Evolutionary conservation across 2,329 filamentous ascomycete species (phyloP), one percentile per base, ranked within the genome.

Genomic region (Endocalyx cinctus): DNA sequence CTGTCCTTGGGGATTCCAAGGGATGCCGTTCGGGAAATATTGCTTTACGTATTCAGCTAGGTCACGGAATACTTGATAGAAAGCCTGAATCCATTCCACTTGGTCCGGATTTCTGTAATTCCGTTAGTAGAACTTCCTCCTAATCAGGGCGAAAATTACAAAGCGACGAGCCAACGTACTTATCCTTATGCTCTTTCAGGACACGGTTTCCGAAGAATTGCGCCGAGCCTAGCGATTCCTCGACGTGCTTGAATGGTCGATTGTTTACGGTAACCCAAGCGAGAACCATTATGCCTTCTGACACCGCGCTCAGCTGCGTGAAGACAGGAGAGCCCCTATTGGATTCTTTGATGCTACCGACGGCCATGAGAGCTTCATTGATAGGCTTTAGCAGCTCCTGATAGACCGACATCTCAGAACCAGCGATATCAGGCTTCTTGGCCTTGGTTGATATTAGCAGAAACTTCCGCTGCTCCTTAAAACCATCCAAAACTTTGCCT

Each of bases 161-260:
- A n/a, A n/a, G n/a, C n/a, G n/a, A n/a, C n/a, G n/a, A n/a, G n/a
- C 14, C 15, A 31, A 17, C 47, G 25, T 48, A 52, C 66, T 73
- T 77, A 33, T 78, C 89, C 64, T 94, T 96, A 61, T 84, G 82
- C 50, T 94, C 84, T 64, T 88, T 94, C 48, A 97, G 67, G 23
- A 98, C 86, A 49, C 89, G 80, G 67, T 98, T 97, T 20, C 92
- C 92, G 51, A 87, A 96, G 67, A 94, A 94, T 58, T 97, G 84
- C 25, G 89, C 87, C 31, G 87, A 83, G 18, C 82, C 81, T 14
- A 94, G 71, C 38, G 82, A 82, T 48, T 95, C 89, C 29, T 82
- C 82, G 29, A 97, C 84, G 51, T 89, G 86, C 54, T 92, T 89
- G 44, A 77, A 81, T 3, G 92, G 92, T 56, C 87, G 88, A 43